Evolutionary conservation across 2,329 filamentous ascomycete genomes (phyloP).

Genomic region (Metarhizium sp.): DNA sequence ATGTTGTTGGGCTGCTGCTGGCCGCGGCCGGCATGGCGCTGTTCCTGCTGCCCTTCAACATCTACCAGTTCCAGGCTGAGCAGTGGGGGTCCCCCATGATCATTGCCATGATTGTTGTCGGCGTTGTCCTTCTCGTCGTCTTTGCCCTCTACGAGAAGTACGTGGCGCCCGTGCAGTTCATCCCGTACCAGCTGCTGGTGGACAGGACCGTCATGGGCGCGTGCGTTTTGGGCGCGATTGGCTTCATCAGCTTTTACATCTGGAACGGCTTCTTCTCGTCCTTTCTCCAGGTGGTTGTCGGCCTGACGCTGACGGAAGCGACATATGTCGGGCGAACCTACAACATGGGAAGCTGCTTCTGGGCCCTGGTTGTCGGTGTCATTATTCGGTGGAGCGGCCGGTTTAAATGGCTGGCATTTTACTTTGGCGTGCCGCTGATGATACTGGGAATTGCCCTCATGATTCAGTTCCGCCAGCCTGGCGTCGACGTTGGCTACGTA

Average conservation of each 20-base stretch:
- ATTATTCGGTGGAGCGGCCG: constrained; percentile 20
- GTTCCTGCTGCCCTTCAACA: constrained; percentile 48
- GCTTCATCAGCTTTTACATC: constrained; percentile 21
- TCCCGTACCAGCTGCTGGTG: constrained; percentile 30
- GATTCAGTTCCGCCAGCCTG: constrained; percentile 25
- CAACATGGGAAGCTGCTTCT: constrained; percentile 28
- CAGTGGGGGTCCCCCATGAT: constrained; percentile 33
- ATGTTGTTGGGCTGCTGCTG: constrained; percentile 37
- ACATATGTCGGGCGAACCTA: constrained; percentile 25
- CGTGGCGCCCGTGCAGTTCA: constrained; percentile 35
- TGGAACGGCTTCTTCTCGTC: constrained; percentile 33
- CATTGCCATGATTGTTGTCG: constrained; percentile 40
- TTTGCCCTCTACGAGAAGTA: constrained; percentile 38
- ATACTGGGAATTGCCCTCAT: constrained; percentile 19
- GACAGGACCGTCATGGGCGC: constrained; percentile 16
- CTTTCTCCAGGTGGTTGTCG: constrained; percentile 28
- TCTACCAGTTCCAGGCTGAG: constrained; percentile 32
- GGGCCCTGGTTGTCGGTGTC: constrained; percentile 28
- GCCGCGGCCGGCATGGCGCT: constrained; percentile 37
- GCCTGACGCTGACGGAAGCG: constrained; percentile 16
- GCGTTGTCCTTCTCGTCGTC: constrained; percentile 37
- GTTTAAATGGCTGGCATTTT: constrained; percentile 23
- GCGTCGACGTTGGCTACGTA: constrained; percentile 21
- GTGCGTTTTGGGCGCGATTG: constrained; percentile 13
- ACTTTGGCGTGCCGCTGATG: constrained; percentile 20